These are phyloP conservation scores for Aspergillus ochraceoroseus DNA, from an alignment of 2,329 filamentous ascomycete genomes.

Conservation along the genomic window DNA sequence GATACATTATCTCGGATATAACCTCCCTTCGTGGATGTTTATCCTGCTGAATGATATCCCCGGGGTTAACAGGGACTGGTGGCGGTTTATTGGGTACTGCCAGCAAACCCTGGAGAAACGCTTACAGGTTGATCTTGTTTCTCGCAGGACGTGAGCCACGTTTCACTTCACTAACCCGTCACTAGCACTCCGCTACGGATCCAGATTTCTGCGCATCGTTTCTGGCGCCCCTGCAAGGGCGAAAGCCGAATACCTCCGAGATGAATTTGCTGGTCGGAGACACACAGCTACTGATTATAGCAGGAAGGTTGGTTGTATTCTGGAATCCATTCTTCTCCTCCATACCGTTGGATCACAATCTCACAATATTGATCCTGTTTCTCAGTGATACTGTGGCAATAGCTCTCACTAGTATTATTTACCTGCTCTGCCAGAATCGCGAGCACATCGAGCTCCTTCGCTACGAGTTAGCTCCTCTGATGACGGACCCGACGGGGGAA, in stretches of 20 bases:
- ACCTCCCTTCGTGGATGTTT: constrained; percentile 10
- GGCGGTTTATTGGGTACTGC: constrained; percentile 5
- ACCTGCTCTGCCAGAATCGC: constrained; percentile 31
- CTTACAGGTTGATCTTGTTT: too few relatives aligned
- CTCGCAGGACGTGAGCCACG: too few relatives aligned
- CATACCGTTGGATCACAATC: neutral
- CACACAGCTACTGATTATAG: constrained; percentile 26
- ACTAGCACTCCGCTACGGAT: constrained; percentile 12
- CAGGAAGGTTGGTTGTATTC: constrained; percentile 21
- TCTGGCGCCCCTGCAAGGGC: constrained; percentile 21
- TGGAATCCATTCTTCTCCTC: too few relatives aligned
- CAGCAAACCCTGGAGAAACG: neutral
- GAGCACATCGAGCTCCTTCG: constrained; percentile 29
- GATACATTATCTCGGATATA: constrained; percentile 20
- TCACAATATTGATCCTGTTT: neutral
- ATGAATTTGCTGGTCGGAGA: constrained; percentile 26
- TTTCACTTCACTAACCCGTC: neutral
- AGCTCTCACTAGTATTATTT: constrained; percentile 41
- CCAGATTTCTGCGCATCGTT: constrained; percentile 25
- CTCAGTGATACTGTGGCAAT: constrained; percentile 41
- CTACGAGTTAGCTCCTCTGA: constrained; percentile 27
- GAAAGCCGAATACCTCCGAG: constrained; percentile 17
- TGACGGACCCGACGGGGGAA: neutral
- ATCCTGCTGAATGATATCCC: neutral
- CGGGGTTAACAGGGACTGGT: neutral